Percentiles rank a stretch among this genome's conserved stretches.
These are phyloP conservation scores for Boletus sp. DNA, from an alignment of 768 basidiomycete genomes.

Conservation along the genomic window DNA sequence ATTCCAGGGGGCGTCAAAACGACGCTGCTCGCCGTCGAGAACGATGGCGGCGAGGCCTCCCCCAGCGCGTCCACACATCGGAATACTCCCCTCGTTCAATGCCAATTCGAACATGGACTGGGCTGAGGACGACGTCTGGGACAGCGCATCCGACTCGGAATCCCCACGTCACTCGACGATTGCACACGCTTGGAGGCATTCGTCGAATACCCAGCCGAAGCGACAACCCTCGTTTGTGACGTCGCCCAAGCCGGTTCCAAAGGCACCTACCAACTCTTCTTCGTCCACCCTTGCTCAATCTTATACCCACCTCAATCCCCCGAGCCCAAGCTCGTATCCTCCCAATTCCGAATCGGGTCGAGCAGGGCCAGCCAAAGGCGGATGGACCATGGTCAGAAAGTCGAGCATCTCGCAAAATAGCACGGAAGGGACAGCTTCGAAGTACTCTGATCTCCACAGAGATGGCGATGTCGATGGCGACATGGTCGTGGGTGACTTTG, in stretches of 20 bases:
- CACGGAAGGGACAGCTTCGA: slow-evolving; percentile 23
- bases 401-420: slow-evolving; percentile 30
- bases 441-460: slow-evolving; percentile 27
- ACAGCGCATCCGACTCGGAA: slow-evolving; percentile 78
- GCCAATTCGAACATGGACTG: slow-evolving; percentile 56
- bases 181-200: slow-evolving; percentile 44
- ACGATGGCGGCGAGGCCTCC: slow-evolving; percentile 60
- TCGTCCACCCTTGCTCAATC: slow-evolving; percentile 74
- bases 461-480: slow-evolving; percentile 74
- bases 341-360: slow-evolving; percentile 45
- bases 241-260: slow-evolving; percentile 57
- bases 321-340: slow-evolving; percentile 75
- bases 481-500: slow-evolving; percentile 76
- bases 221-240: slow-evolving; percentile 34
- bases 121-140: slow-evolving; percentile 89
- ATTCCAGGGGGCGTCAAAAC: neutral
- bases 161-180: slow-evolving; percentile 56
- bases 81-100: slow-evolving; percentile 48
- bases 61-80: slow-evolving; percentile 72
- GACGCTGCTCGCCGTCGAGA: slow-evolving; percentile 19
- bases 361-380: slow-evolving; percentile 47
- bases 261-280: slow-evolving; percentile 46
- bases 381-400: slow-evolving; percentile 76
- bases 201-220: slow-evolving; percentile 21
- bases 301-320: slow-evolving; percentile 76